Conservation (phyloP, 495 filamentous ascomycete genomes). For the Penicillium daleae region DNA sequence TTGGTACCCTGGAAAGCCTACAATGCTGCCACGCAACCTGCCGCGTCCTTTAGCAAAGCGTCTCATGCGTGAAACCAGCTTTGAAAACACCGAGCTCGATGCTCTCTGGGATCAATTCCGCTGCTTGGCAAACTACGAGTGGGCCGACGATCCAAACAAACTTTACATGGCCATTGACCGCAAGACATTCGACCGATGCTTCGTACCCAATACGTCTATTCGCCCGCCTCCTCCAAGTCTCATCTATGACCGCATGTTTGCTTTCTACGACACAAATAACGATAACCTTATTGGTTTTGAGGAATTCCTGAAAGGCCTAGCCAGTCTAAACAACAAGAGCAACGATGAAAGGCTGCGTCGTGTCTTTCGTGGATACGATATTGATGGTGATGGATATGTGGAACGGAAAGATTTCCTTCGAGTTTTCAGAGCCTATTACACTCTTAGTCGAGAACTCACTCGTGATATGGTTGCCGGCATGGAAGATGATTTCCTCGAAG, state of each 20-base stretch:
- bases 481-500: conserved; percentile 78
- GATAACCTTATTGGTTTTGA: conserved; percentile 92
- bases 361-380: conserved; percentile 89
- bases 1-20: conserved; percentile 90
- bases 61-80: conserved; percentile 71
- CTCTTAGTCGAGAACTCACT: conserved; percentile 81
- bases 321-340: conserved; percentile 74
- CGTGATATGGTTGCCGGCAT: conserved; percentile 79
- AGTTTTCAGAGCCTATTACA: conserved; percentile 89
- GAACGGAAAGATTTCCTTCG: conserved; percentile 87
- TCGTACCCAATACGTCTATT: conserved; percentile 79
- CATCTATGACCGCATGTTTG: conserved; percentile 94
- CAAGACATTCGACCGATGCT: conserved; percentile 86
- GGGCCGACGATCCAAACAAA: conserved; percentile 77
- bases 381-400: conserved; percentile 87
- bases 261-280: conserved; percentile 89
- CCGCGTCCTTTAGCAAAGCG: conserved; percentile 63
- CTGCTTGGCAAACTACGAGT: conserved; percentile 84
- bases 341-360: conserved; percentile 66
- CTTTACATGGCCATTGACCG: conserved; percentile 84
- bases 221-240: conserved; percentile 80
- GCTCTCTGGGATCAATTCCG: conserved; percentile 96
- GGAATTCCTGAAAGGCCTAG: conserved; percentile 85
- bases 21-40: conserved; percentile 64
- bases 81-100: conserved; percentile 83